Evolutionary conservation across 139 green algal species (phyloP).

Genomic region (Chlorokybus atmophyticus): DNA sequence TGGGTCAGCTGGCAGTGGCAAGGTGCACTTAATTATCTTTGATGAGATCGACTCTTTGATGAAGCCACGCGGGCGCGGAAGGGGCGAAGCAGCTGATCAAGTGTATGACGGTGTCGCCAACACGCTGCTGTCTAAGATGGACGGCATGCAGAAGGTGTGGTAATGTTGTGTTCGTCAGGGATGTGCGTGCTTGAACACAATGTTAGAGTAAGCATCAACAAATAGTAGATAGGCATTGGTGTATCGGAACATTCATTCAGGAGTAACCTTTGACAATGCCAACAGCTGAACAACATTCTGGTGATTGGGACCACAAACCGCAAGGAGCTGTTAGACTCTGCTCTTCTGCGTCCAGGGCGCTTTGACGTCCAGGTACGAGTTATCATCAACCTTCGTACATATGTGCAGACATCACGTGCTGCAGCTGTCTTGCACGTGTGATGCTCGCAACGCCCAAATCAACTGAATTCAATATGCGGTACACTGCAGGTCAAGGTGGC

Average conservation of each 20-base stretch:
- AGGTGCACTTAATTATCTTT: slow-evolving; percentile 20
- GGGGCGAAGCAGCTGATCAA: slow-evolving; percentile 7
- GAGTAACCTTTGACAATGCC: too few relatives aligned
- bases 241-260: too few relatives aligned
- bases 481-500: slow-evolving; percentile 24
- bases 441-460: background rate
- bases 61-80: slow-evolving; percentile 10
- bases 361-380: slow-evolving; percentile 11
- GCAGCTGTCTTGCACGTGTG: background rate
- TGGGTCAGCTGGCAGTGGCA: background rate
- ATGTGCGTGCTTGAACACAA: too few relatives aligned
- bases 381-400: background rate
- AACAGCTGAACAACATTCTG: slow-evolving; percentile 27
- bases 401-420: background rate
- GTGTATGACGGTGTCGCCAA: slow-evolving; percentile 25
- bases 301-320: slow-evolving; percentile 34
- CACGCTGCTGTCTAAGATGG: slow-evolving; percentile 32
- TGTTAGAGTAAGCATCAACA: too few relatives aligned
- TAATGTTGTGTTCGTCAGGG: too few relatives aligned
- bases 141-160: slow-evolving; percentile 21
- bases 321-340: slow-evolving; percentile 28
- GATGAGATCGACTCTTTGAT: slow-evolving; percentile 24
- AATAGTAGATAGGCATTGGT: too few relatives aligned
- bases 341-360: slow-evolving; percentile 23
- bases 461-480: background rate